phyloP scores from a whole-genome alignment of 2,329 filamentous ascomycete genomes.

The Mycosphaerella arachidis region DNA sequence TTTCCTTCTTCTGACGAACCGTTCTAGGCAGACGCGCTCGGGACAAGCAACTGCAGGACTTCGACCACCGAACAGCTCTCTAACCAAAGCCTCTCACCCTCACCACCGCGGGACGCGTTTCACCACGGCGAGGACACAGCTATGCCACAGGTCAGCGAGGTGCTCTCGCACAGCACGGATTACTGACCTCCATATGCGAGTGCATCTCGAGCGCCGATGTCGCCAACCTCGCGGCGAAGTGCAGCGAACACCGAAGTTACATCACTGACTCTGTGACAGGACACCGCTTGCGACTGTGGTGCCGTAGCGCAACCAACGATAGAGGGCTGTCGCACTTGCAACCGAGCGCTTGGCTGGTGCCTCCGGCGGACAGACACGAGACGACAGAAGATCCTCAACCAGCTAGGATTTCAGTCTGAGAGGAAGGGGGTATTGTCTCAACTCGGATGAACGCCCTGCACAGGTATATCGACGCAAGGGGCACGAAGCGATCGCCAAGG shows the following conservation, averaged over 20 bases:
- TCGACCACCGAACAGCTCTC: not conserved
- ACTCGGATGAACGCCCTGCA: too few relatives aligned
- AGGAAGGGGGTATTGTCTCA: too few relatives aligned
- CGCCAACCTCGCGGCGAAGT: not conserved
- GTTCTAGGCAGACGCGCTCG: not conserved
- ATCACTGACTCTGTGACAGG: not conserved
- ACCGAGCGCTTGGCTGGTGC: not conserved
- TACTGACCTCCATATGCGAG: not conserved
- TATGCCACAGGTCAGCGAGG: not conserved
- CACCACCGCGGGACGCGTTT: not conserved
- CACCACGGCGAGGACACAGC: not conserved
- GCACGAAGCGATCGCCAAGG: too few relatives aligned
- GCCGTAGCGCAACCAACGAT: too few relatives aligned
- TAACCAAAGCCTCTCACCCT: not conserved
- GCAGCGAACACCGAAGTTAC: not conserved
- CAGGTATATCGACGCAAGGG: too few relatives aligned
- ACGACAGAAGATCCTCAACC: too few relatives aligned
- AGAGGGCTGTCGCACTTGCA: too few relatives aligned
- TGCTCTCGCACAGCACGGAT: slow-evolving; percentile 3
- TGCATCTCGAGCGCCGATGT: slow-evolving; percentile 1
- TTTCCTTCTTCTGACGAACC: not conserved
- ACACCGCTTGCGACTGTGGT: too few relatives aligned
- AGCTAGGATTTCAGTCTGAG: too few relatives aligned
- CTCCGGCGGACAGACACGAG: too few relatives aligned
- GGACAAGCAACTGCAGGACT: not conserved